Evolutionary conservation across 2,329 filamentous ascomycete genomes (phyloP).

Genomic region (Colletotrichum euphorbiae): DNA sequence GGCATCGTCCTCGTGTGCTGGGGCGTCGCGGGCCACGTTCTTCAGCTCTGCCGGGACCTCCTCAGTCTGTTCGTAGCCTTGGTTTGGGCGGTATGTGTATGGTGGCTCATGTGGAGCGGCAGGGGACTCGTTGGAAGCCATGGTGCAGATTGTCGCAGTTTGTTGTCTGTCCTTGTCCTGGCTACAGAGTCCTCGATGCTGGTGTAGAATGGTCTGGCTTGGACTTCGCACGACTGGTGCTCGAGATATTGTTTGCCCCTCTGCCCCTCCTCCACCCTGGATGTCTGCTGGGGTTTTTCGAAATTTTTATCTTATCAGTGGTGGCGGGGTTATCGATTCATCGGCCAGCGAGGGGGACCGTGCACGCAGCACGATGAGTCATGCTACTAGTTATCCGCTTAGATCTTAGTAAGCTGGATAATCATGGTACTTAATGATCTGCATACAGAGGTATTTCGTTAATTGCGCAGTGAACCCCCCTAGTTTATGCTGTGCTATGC

Average conservation of each 20-base stretch:
- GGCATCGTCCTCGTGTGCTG: constrained; percentile 39
- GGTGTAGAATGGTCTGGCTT: not conserved
- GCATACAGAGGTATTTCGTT: too few species aligned
- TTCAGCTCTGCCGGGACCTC: constrained; percentile 31
- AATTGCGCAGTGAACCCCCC: too few species aligned
- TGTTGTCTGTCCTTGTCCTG: not conserved
- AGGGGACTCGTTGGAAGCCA: constrained; percentile 45
- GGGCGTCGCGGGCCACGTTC: constrained; percentile 16
- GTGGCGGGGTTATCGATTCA: constrained; percentile 29
- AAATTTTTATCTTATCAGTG: constrained; percentile 40
- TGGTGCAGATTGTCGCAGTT: constrained; percentile 6
- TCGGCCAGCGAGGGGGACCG: not conserved
- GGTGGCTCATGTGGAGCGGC: constrained; percentile 59
- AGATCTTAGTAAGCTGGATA: too few species aligned
- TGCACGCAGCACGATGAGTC: constrained; percentile 28
- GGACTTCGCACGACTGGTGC: constrained; percentile 1
- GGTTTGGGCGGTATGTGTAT: constrained; percentile 56
- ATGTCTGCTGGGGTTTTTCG: constrained; percentile 11
- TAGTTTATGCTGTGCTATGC: too few species aligned
- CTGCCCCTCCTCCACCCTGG: constrained; percentile 34
- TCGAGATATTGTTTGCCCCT: constrained; percentile 17
- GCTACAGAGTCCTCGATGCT: not conserved
- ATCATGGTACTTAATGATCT: too few species aligned
- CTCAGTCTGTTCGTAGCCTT: constrained; percentile 57
- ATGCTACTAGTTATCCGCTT: not conserved